Evolutionary conservation across 768 basidiomycete genomes (phyloP).

Genomic region (Asterophora lycoperdoides): DNA sequence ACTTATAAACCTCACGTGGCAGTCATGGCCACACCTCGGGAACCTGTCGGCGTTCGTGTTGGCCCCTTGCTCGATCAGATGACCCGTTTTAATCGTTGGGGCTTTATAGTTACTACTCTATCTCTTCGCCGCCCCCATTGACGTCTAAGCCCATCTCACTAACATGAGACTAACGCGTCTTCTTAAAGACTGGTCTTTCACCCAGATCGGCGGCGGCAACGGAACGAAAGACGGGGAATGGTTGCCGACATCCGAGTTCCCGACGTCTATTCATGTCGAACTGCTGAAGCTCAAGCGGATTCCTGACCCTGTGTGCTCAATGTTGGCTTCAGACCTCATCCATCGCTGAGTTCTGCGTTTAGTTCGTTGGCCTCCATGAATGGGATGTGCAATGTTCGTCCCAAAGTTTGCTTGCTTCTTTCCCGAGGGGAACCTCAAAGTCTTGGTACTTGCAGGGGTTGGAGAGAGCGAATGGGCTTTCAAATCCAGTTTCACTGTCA

Average conservation of each 20-base stretch:
- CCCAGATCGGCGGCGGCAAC: conserved; percentile 58
- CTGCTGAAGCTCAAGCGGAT: conserved; percentile 69
- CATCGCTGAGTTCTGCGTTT: not conserved
- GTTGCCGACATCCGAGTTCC: conserved; percentile 59
- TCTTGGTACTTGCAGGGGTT: conserved; percentile 68
- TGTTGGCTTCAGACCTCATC: conserved; percentile 19
- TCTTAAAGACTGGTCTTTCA: conserved; percentile 59
- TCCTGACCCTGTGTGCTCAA: conserved; percentile 83
- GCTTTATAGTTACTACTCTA: no score
- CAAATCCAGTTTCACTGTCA: conserved; percentile 56
- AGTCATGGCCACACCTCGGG: conserved; percentile 25
- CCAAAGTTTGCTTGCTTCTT: not conserved
- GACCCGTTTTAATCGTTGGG: no score
- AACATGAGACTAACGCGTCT: conserved; percentile 16
- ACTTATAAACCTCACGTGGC: no score
- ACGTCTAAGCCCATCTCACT: not conserved
- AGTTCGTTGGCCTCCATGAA: conserved; percentile 74
- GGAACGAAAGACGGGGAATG: conserved; percentile 64
- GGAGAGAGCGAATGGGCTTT: conserved; percentile 87
- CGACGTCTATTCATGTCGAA: conserved; percentile 87
- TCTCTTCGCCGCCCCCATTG: no score
- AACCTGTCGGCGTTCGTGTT: conserved; percentile 2
- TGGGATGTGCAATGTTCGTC: conserved; percentile 86
- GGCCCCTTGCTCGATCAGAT: no score
- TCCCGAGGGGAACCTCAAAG: no score